A percentile compares a stretch with the other conserved stretches of the same genome.
Conservation (phyloP, 768 basidiomycete species). For the Lanmaoa pseudosensibilis region DNA sequence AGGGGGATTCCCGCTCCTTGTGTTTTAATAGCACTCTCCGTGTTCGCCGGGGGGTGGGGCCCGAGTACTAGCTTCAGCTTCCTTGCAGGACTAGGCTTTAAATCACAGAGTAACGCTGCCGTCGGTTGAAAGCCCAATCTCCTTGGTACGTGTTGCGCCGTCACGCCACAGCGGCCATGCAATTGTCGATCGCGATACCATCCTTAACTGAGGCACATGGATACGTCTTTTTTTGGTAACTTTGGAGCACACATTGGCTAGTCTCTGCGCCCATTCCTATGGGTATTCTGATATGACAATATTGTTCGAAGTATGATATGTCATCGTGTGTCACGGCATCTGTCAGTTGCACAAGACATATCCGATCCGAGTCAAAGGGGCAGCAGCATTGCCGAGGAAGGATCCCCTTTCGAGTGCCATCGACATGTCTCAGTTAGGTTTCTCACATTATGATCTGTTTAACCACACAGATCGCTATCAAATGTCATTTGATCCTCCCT, state of each 20-base stretch:
- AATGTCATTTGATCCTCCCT: constrained; percentile 5
- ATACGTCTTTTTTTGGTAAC: constrained; percentile 1
- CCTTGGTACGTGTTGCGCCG: constrained; percentile 36
- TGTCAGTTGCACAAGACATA: constrained; percentile 3
- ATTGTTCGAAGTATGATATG: constrained; percentile 10
- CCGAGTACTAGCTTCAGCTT: constrained; percentile 3
- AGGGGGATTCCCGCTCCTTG: constrained; percentile 12
- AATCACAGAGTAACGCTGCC: constrained; percentile 16
- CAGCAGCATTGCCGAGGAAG: background rate
- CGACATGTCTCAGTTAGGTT: background rate
- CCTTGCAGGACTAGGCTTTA: constrained; percentile 19
- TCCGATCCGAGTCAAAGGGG: background rate
- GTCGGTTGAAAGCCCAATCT: constrained; percentile 58
- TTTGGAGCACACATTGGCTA: constrained; percentile 6
- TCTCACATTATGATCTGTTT: background rate
- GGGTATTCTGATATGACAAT: constrained; percentile 16
- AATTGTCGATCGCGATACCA: constrained; percentile 34
- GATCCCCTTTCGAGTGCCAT: background rate
- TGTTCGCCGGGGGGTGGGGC: constrained; percentile 9
- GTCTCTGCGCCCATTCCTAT: constrained; percentile 11
- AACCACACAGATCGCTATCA: constrained; percentile 9
- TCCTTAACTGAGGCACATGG: constrained; percentile 27
- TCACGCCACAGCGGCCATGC: constrained; percentile 8
- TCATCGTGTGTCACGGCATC: constrained; percentile 2
- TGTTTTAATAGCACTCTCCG: constrained; percentile 13